Base-by-base conservation (phyloP, 139 green algal species). In the Yamagishiella unicocca region DNA sequence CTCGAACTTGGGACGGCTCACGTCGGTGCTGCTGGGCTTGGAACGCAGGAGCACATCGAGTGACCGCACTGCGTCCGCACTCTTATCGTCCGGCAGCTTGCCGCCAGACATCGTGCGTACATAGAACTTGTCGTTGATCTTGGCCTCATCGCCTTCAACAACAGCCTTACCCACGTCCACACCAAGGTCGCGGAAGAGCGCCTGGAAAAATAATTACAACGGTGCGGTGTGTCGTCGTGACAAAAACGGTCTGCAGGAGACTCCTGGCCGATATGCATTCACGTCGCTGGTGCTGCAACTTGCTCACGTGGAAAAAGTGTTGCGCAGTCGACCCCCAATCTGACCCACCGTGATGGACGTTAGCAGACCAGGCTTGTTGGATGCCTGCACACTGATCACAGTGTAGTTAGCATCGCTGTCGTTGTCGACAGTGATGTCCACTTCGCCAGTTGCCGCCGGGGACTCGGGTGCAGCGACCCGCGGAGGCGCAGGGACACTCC, bases 121-220 rank as follows among this genome's bases (percentile, higher is more conserved):
- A 82, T 94, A 98, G 87, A 99, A 99, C 25, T 76, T 93, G 93
- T 99, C 96, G 24, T 89, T 50, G 43, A 96, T 88, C 55, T 88
- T 88, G 43, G 50, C 76, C 35, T 92, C 83, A 42, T 89, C 85
- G 50, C 54, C 88, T 37, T 93, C 90, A 0, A 98, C 91, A 0
- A 92, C 84, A 17, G 95, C 92, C 84, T 94, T 93, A 25, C 64
- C 82, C 10, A 96, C 92, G 43, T 99, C 96, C 45, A 99, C 84
- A 21, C 91, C 94, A 38, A 99, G 89, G 78, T 98, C 96, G 10
- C 82, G 80, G 80, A 99, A 96, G 12, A 95, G 43, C 17, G 81
- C 61, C 71, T 84, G 40, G 9, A 58, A 58, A 25, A n/a, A 31
- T 24, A 68, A 68, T n/a, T n/a, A n/a, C n/a, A n/a, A n/a, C n/a